A percentile compares a stretch with the other conserved stretches of the same genome.
Conservation (phyloP, 805 yeast species). For the Ogataea salicorniae region DNA sequence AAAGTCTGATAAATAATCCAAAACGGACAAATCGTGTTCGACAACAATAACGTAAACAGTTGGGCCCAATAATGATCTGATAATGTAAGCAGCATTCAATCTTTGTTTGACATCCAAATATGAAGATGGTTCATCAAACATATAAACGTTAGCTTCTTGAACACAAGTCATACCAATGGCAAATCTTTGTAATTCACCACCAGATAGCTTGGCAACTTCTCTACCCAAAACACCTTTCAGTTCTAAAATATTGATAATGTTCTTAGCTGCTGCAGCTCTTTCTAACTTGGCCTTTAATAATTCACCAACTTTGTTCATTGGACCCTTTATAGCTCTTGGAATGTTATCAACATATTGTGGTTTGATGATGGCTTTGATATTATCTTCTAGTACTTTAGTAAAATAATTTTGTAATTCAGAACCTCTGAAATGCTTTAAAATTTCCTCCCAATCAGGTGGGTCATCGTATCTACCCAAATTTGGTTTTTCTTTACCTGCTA, state of each 20-base stretch:
- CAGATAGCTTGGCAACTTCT: conserved; percentile 86
- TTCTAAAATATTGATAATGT: conserved; percentile 66
- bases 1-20: conserved; percentile 94
- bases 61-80: conserved; percentile 75
- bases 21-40: conserved; percentile 96
- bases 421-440: conserved; percentile 88
- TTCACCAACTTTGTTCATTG: conserved; percentile 80
- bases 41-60: conserved; percentile 89
- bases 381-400: conserved; percentile 88
- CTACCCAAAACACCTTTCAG: conserved; percentile 71
- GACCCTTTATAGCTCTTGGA: conserved; percentile 93
- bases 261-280: conserved; percentile 61
- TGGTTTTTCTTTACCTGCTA: conserved; percentile 97
- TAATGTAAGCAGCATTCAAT: conserved; percentile 92
- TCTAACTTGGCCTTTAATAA: conserved; percentile 73
- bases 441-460: conserved; percentile 98
- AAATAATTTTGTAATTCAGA: conserved; percentile 95
- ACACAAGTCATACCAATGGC: conserved; percentile 97
- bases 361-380: conserved; percentile 94
- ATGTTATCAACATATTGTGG: conserved; percentile 98
- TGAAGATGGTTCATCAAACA: conserved; percentile 99
- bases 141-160: conserved; percentile 90
- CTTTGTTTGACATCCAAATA: conserved; percentile 98
- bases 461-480: conserved; percentile 90
- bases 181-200: conserved; percentile 98